Evolutionary conservation across 2,329 filamentous ascomycete genomes (phyloP), one percentile per base, ranked within the genome.

Genomic region (Cadophora malorum): DNA sequence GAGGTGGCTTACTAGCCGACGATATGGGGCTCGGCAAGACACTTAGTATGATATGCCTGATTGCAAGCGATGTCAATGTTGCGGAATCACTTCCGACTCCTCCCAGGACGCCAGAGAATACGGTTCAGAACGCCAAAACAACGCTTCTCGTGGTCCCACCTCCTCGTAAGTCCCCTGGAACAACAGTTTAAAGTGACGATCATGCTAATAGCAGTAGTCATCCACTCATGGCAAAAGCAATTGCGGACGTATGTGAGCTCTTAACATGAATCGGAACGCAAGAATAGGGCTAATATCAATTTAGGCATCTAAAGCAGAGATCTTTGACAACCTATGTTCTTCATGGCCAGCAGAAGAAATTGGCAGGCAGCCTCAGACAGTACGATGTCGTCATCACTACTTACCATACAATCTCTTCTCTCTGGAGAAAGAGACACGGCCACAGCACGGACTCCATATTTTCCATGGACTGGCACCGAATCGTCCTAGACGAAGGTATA

Each of bases 11-110:
- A 68, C 83, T 98, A 59, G 95, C 96, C 66, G 95, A 98, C 77
- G 94, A 97, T 81, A 98, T 98, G 95, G 95, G 95, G 79, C 84
- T 98, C n/a, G 95, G 95, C 76, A 98, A 98, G 84, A 98, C 95
- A 0, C 81, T 98, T 0, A 71, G 53, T 16, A 74, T 74, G 69
- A 71, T 74, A 33, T 28, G 23, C 62, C 31, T 74, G 10, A 69
- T 72, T 53, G 68, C 69, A 33, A 21, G 3, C 2, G 19, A 47
- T 21, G 3, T 45, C 38, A 2, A 47, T n/a, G 38, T n/a, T 4
- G 12, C 50, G 31, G 12, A 31, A 3, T 3, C 12, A 16, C 23
- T 53, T 25, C 50, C 23, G 19, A 28, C 50, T 1, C 50, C 50
- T 53, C 50, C 50, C 2, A 53, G 28, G 50, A 31, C 50, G 10